These are phyloP conservation scores for Rhizopogon vinicolor DNA, from an alignment of 768 basidiomycete genomes.

Conservation along the genomic window DNA sequence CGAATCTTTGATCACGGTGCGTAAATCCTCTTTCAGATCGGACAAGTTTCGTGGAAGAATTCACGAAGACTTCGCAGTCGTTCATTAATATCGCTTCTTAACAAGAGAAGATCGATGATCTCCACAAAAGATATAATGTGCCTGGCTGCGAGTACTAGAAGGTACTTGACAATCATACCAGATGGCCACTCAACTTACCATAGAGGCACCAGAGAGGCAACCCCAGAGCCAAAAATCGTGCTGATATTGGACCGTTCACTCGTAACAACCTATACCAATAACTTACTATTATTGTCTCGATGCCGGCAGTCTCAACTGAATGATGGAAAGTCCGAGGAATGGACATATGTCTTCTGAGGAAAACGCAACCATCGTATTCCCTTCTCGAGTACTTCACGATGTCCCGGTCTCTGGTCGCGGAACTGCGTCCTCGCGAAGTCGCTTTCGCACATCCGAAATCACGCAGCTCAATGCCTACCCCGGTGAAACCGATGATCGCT, in stretches of 20 bases:
- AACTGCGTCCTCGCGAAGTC: slow-evolving; percentile 69
- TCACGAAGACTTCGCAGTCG: background rate
- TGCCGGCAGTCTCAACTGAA: background rate
- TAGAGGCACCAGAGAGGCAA: too few species aligned
- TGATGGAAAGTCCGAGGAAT: slow-evolving; percentile 40
- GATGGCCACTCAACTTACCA: background rate
- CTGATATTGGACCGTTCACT: background rate
- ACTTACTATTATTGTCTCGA: background rate
- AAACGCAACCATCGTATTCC: slow-evolving; percentile 85
- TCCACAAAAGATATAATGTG: background rate
- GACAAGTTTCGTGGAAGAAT: background rate
- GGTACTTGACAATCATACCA: background rate
- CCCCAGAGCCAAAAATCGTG: background rate
- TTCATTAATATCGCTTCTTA: slow-evolving; percentile 1
- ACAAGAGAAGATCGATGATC: background rate
- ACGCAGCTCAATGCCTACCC: background rate
- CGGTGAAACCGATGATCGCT: slow-evolving; percentile 22
- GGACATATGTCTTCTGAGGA: slow-evolving; percentile 91
- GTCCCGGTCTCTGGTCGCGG: slow-evolving; percentile 57
- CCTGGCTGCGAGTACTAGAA: background rate
- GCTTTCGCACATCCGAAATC: background rate
- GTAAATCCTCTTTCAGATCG: background rate
- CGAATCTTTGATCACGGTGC: background rate
- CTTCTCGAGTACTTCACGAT: slow-evolving; percentile 60
- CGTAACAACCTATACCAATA: background rate